Percentiles rank a stretch among this genome's conserved stretches.
phyloP scores from a whole-genome alignment of 2,329 filamentous ascomycete genomes.

The Trichoderma harzianum region DNA sequence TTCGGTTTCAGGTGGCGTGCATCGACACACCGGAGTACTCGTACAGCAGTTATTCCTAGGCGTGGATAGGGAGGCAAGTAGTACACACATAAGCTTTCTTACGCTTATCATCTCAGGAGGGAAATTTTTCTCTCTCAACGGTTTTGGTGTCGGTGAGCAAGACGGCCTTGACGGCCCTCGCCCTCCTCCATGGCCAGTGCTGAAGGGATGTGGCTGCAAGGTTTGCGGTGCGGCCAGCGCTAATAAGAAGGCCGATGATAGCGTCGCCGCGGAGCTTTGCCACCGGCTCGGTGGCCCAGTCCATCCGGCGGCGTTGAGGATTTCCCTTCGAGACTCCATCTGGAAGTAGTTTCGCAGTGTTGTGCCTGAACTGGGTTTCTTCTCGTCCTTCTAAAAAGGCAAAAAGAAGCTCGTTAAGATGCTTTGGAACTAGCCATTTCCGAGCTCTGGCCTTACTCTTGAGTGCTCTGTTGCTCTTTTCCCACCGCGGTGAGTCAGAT shows the following conservation, averaged over 20 bases:
- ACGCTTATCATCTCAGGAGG: slow-evolving; percentile 3
- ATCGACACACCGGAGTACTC: not conserved
- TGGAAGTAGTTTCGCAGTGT: not conserved
- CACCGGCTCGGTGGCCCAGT: slow-evolving; percentile 10
- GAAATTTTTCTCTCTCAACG: not conserved
- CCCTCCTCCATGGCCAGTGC: not conserved
- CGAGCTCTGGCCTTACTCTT: not conserved
- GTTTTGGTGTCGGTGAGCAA: slow-evolving; percentile 10
- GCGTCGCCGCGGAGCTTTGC: slow-evolving; percentile 18
- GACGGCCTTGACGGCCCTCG: not conserved
- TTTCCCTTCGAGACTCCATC: not conserved
- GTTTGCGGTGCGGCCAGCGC: slow-evolving; percentile 16
- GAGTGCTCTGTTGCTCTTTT: not conserved
- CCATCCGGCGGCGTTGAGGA: slow-evolving; percentile 1
- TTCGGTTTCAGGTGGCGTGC: slow-evolving; percentile 12
- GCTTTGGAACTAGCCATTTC: not conserved
- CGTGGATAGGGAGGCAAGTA: not conserved
- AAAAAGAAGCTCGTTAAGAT: not conserved
- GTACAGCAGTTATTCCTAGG: not conserved
- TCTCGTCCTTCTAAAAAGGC: not conserved
- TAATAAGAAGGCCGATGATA: slow-evolving; percentile 18
- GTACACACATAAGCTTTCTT: not conserved
- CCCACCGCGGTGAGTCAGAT: not conserved
- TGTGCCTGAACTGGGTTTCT: not conserved
- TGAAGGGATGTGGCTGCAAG: slow-evolving; percentile 19